These are phyloP conservation scores for Septoria linicola DNA, from an alignment of 2,329 filamentous ascomycete species.

Conservation along the genomic window DNA sequence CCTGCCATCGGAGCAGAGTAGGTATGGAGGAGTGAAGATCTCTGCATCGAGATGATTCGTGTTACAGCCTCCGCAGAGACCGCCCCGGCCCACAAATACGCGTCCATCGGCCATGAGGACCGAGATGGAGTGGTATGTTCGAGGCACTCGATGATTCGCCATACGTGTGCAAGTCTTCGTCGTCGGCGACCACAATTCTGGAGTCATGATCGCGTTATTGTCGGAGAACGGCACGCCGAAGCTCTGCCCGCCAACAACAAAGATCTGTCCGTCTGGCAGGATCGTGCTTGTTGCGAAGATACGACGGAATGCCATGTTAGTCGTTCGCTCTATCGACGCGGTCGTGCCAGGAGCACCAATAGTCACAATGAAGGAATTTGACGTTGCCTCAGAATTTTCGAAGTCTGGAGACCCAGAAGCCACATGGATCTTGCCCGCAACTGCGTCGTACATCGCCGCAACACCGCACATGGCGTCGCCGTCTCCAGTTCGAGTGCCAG, in stretches of 20 bases:
- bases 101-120: slow-evolving; percentile 54
- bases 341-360: slow-evolving; percentile 36
- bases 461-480: slow-evolving; percentile 57
- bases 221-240: slow-evolving; percentile 22
- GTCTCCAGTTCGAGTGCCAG: slow-evolving; percentile 48
- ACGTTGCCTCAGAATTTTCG: slow-evolving; percentile 43
- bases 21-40: slow-evolving; percentile 57
- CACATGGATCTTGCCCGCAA: slow-evolving; percentile 54
- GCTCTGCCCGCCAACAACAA: slow-evolving; percentile 36
- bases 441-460: slow-evolving; percentile 58
- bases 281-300: slow-evolving; percentile 31
- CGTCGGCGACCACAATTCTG: slow-evolving; percentile 25
- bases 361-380: slow-evolving; percentile 53
- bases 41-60: slow-evolving; percentile 56
- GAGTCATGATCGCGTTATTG: slow-evolving; percentile 21
- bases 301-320: slow-evolving; percentile 33
- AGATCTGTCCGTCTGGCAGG: slow-evolving; percentile 38
- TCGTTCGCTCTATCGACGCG: not conserved
- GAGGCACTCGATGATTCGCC: slow-evolving; percentile 37
- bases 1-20: slow-evolving; percentile 35
- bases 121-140: slow-evolving; percentile 53
- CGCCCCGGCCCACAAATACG: slow-evolving; percentile 54
- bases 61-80: slow-evolving; percentile 44
- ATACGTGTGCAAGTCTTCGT: slow-evolving; percentile 22
- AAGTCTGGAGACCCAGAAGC: slow-evolving; percentile 53